phyloP scores from a whole-genome alignment of 2,329 filamentous ascomycete genomes.

The Paraphaeosphaeria sporulosa region DNA sequence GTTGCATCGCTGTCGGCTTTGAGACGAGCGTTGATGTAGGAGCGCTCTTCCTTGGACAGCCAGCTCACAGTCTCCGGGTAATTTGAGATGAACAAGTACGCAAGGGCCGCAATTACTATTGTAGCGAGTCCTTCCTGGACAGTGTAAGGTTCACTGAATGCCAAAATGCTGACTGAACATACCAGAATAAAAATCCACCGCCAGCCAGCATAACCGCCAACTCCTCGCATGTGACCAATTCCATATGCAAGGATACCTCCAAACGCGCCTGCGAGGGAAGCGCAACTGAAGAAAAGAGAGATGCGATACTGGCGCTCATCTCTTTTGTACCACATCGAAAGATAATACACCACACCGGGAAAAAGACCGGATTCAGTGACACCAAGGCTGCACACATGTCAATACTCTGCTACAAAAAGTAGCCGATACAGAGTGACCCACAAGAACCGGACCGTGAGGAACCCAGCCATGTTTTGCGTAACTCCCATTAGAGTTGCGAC shows the following conservation, averaged over 20 bases:
- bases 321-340: constrained; percentile 70
- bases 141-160: constrained; percentile 18
- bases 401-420: neutral
- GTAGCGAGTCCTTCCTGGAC: constrained; percentile 47
- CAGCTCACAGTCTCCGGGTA: constrained; percentile 68
- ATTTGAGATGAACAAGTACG: constrained; percentile 70
- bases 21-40: constrained; percentile 68
- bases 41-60: constrained; percentile 60
- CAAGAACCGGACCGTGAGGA: constrained; percentile 58
- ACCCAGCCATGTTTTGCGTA: constrained; percentile 55
- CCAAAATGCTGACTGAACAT: constrained; percentile 6
- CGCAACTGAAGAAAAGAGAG: constrained; percentile 67
- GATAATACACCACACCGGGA: constrained; percentile 59
- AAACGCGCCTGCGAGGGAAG: constrained; percentile 66
- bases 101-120: constrained; percentile 40
- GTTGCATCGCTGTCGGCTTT: constrained; percentile 74
- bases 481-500: constrained; percentile 61
- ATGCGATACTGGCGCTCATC: constrained; percentile 66
- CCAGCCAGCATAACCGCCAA: constrained; percentile 55
- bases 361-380: constrained; percentile 49
- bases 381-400: constrained; percentile 33
- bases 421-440: constrained; percentile 30
- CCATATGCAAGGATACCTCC: constrained; percentile 66
- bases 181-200: constrained; percentile 53
- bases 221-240: constrained; percentile 68